These are phyloP conservation scores for Acanthamoeba healyi DNA, from an alignment of 208 protist genomes.

Conservation along the genomic window DNA sequence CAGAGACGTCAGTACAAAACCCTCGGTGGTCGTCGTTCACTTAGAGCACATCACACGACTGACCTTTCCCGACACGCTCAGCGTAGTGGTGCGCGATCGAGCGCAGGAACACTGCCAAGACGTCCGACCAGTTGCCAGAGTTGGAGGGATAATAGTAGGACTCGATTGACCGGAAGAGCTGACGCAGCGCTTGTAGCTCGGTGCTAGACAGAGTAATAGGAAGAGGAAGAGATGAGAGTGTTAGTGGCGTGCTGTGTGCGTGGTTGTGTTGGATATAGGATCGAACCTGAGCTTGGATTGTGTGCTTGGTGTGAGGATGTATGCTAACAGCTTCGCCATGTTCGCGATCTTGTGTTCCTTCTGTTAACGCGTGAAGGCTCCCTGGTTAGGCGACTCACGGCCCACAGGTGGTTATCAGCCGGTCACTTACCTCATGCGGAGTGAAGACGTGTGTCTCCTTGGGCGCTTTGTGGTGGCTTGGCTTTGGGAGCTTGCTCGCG, in stretches of 20 bases:
- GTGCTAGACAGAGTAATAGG: background rate
- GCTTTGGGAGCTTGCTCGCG: conserved; percentile 18
- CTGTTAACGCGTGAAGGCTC: background rate
- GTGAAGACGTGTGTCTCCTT: background rate
- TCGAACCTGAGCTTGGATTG: background rate
- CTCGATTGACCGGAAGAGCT: conserved; percentile 36
- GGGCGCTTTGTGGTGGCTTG: background rate
- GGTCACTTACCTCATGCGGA: conserved; percentile 4
- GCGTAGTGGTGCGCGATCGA: background rate
- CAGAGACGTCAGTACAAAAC: background rate
- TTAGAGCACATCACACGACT: background rate
- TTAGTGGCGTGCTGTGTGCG: too few species aligned
- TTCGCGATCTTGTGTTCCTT: conserved; percentile 10
- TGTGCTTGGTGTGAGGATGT: conserved; percentile 14
- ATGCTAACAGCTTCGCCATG: conserved; percentile 20
- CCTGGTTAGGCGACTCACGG: background rate
- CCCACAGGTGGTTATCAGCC: background rate
- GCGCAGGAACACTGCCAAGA: background rate
- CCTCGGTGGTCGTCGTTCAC: too few species aligned
- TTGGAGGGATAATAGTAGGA: conserved; percentile 67
- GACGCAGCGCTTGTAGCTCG: background rate
- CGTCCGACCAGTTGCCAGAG: conserved; percentile 37
- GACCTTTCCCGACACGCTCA: conserved; percentile 51
- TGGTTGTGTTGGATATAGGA: background rate
- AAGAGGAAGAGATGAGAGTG: too few species aligned